These are phyloP conservation scores for Glycyrrhiza uralensis DNA, from an alignment of 306 rosid genomes.

Conservation along the genomic window DNA sequence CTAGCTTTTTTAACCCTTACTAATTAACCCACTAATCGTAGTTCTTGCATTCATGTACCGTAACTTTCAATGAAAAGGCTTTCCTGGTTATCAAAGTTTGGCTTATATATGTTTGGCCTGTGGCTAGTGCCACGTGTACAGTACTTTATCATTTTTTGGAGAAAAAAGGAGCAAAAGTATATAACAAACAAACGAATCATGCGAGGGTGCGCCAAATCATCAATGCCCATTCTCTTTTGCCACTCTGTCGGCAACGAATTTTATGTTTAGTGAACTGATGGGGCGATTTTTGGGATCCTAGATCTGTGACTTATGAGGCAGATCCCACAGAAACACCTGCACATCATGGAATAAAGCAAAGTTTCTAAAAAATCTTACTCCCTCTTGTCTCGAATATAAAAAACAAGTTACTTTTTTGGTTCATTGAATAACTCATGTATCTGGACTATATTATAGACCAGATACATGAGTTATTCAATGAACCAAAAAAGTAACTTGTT, in stretches of 20 bases:
- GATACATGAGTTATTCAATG: too few relatives aligned
- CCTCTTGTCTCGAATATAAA: too few relatives aligned
- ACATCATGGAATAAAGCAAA: not conserved
- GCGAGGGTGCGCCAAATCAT: conserved; percentile 35
- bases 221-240: not conserved
- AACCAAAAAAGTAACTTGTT: too few relatives aligned
- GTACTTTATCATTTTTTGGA: not conserved
- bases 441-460: too few relatives aligned
- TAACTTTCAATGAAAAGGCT: conserved; percentile 9
- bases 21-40: not conserved
- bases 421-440: too few relatives aligned
- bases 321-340: not conserved
- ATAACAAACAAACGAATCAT: conserved; percentile 23
- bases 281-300: conserved; percentile 9
- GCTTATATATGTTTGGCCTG: not conserved
- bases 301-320: not conserved
- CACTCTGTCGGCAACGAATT: conserved; percentile 18
- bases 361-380: not conserved
- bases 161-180: not conserved
- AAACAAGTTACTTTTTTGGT: too few relatives aligned
- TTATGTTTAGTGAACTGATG: conserved; percentile 33
- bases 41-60: not conserved
- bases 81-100: not conserved
- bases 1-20: too few relatives aligned
- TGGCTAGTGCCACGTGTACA: conserved; percentile 13